phyloP scores from a whole-genome alignment of 2,329 filamentous ascomycete species.

The Stemphylium lycopersici region DNA sequence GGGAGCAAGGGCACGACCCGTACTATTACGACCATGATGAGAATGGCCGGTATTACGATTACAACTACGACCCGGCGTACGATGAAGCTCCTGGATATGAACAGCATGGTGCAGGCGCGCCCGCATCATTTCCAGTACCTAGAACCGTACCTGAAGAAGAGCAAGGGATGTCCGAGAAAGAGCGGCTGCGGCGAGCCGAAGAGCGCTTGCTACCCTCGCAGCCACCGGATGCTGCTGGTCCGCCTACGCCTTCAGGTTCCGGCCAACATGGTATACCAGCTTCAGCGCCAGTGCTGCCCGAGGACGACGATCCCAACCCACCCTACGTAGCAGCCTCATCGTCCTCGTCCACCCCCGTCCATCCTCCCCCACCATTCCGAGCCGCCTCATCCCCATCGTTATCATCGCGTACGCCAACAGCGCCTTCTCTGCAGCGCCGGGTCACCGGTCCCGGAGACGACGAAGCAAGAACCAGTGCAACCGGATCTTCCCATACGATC shows the following conservation, averaged over 20 bases:
- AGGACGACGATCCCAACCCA: conserved; percentile 38
- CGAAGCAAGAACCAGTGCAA: conserved; percentile 21
- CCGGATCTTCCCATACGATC: conserved; percentile 34
- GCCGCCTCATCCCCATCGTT: conserved; percentile 19
- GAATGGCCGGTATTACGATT: conserved; percentile 41
- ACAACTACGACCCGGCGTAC: conserved; percentile 41
- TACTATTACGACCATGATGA: conserved; percentile 42
- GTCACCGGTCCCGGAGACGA: conserved; percentile 19
- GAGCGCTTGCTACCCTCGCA: conserved; percentile 80
- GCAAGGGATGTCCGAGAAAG: conserved; percentile 76
- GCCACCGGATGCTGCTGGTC: conserved; percentile 62
- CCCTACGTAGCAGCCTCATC: conserved; percentile 31
- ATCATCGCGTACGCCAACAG: conserved; percentile 10
- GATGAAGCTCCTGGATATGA: conserved; percentile 39
- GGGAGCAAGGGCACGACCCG: conserved; percentile 28
- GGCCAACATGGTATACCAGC: conserved; percentile 34
- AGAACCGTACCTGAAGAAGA: conserved; percentile 64
- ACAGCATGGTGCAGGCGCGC: conserved; percentile 36
- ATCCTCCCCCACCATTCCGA: conserved; percentile 37
- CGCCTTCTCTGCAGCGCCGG: conserved; percentile 22
- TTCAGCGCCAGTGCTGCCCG: conserved; percentile 45
- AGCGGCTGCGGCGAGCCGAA: conserved; percentile 78
- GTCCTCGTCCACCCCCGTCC: conserved; percentile 27
- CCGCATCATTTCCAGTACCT: conserved; percentile 57
- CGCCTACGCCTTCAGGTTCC: conserved; percentile 51